Base-by-base conservation (phyloP, 805 yeast species). In the Ogataea paradorogensis region DNA sequence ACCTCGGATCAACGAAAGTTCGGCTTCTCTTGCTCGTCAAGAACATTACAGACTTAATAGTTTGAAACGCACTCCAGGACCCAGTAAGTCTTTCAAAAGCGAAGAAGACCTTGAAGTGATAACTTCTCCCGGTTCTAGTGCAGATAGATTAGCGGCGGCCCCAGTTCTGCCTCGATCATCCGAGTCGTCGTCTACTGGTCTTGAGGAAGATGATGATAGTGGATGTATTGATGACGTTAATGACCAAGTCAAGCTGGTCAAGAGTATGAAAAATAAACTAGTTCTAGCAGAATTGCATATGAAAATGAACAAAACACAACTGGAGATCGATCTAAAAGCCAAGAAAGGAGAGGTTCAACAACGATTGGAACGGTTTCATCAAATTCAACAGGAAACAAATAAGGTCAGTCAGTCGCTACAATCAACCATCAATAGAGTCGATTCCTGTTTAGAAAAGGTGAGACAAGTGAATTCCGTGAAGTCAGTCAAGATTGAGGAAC, bases 401-500 rank as follows among this genome's bases (percentile, higher is more conserved):
- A 11, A 50, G 50, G 37, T 53, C 14, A 52, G 54, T 4, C 18
- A 22, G 10, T 15, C 45, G 15, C 38, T 58, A 4, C 32, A 46
- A 15, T 27, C 38, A 9, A 43, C 54, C 27, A 46, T 55, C 13
- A 52, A 46, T 38, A 46, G 44, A 11, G 47, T 54, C 14, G 61
- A 55, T 31, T 18, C 33, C 0, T 40, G 44, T 9, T 30, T 61
- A 11, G 58, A 52, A 7, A 43, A 38, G 13, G 51, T 50, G 26
- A 49, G 55, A 14, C 31, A 40, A 6, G 46, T 50, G 23, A 56
- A 52, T 18, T 48, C 46, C n/a, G 25, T 31, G 20, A 49, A 55
- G 25, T 56, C 59, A 47, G 70, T 70, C 71, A 40, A 70, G 69
- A 53, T 82, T 27, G 89, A 83, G 51, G 78, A 74, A 35, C 55